Percentiles rank a stretch among this genome's conserved stretches.
phyloP scores from a whole-genome alignment of 2,329 filamentous ascomycete genomes.

The Fragosphaeria purpurea region DNA sequence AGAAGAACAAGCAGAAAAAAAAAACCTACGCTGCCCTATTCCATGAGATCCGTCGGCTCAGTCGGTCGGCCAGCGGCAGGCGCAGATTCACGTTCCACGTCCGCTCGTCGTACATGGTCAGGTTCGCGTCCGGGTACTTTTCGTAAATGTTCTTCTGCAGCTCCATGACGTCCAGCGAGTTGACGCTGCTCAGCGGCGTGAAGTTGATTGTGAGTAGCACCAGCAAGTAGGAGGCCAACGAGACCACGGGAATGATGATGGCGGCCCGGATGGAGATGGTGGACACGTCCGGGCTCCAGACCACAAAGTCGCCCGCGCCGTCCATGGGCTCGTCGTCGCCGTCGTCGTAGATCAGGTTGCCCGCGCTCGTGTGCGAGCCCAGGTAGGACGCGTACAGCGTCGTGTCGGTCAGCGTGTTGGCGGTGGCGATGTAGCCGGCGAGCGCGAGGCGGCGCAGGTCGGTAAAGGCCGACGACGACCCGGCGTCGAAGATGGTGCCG shows the following conservation, averaged over 20 bases:
- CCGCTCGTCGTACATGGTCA: slow-evolving; percentile 6
- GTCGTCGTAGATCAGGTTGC: slow-evolving; percentile 9
- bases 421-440: slow-evolving; percentile 18
- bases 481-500: slow-evolving; percentile 17
- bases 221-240: slow-evolving; percentile 9
- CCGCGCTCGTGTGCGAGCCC: slow-evolving; percentile 2
- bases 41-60: background rate
- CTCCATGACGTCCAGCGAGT: slow-evolving; percentile 11
- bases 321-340: slow-evolving; percentile 12
- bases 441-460: slow-evolving; percentile 20
- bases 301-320: slow-evolving; percentile 18
- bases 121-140: slow-evolving; percentile 10
- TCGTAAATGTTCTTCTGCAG: slow-evolving; percentile 12
- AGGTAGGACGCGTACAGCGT: slow-evolving; percentile 13
- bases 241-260: slow-evolving; percentile 15
- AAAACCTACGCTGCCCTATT: no score
- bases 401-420: slow-evolving; percentile 18
- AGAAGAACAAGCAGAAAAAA: background rate
- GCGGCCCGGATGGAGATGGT: slow-evolving; percentile 18
- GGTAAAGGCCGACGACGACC: slow-evolving; percentile 14
- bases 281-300: slow-evolving; percentile 17
- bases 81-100: slow-evolving; percentile 5
- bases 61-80: slow-evolving; percentile 1
- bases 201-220: slow-evolving; percentile 9
- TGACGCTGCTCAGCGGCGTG: slow-evolving; percentile 8